A percentile compares a stretch with the other conserved stretches of the same genome.
These are phyloP conservation scores for Clonostachys solani DNA, from an alignment of 2,329 filamentous ascomycete species.

Conservation along the genomic window DNA sequence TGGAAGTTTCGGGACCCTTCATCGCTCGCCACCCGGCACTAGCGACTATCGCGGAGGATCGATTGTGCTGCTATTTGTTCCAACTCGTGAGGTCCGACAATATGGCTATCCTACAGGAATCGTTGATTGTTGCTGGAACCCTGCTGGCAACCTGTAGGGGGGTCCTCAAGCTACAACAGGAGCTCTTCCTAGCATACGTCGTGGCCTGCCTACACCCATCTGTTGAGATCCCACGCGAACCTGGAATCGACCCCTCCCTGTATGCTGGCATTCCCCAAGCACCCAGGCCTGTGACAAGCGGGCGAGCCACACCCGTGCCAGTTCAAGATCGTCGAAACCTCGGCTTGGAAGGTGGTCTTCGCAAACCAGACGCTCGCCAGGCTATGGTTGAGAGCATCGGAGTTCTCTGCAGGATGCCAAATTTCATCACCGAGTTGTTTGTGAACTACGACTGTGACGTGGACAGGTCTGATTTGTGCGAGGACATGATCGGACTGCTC, in stretches of 20 bases:
- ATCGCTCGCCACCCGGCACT: constrained; percentile 90
- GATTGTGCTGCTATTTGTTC: constrained; percentile 89
- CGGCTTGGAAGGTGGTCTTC: constrained; percentile 83
- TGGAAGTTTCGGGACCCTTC: constrained; percentile 92
- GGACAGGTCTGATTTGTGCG: constrained; percentile 85
- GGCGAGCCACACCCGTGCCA: constrained; percentile 83
- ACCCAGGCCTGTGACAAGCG: constrained; percentile 86
- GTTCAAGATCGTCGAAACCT: constrained; percentile 90
- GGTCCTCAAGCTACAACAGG: constrained; percentile 92
- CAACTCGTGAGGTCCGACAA: constrained; percentile 96
- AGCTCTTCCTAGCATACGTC: constrained; percentile 90
- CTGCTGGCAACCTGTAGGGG: constrained; percentile 84
- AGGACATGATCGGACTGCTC: constrained; percentile 90
- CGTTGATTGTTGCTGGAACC: constrained; percentile 86
- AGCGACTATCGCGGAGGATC: constrained; percentile 84
- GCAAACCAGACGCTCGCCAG: constrained; percentile 92
- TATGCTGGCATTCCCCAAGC: constrained; percentile 92
- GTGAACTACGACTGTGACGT: constrained; percentile 98
- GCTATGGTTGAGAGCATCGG: constrained; percentile 98
- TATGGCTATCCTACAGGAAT: constrained; percentile 90
- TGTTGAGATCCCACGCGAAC: constrained; percentile 89
- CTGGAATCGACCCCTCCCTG: constrained; percentile 83
- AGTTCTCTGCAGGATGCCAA: constrained; percentile 85
- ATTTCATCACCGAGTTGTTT: constrained; percentile 92
- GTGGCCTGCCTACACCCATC: constrained; percentile 90